Base-by-base conservation (phyloP, 495 filamentous ascomycete species). In the Platismatia glauca region DNA sequence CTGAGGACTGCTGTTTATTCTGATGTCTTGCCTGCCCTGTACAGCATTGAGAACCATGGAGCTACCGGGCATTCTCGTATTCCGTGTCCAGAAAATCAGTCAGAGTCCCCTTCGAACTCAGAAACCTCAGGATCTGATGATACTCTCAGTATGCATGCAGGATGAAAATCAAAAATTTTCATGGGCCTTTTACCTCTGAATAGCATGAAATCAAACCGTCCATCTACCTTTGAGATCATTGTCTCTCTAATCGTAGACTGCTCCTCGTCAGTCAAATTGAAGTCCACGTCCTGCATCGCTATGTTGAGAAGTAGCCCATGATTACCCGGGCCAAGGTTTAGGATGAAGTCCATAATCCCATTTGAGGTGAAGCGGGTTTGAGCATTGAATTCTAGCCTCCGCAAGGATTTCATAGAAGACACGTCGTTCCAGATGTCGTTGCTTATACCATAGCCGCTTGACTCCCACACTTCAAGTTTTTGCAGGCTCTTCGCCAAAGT, bases 401-500 rank as follows among this genome's bases (percentile, higher is more conserved):
- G 75, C 33, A 87, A 72, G n/a, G 71, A 67, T 7, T 69, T 63
- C 33, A 75, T 66, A 43, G 70, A 61, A 12, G 81, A 56, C 34
- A 81, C 73, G 6, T 68, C 67, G 15, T 73, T 67, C 71, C 82
- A 82, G 15, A 79, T 71, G 46, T 72, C 73, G 64, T 86, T 80
- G 0, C 79, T 75, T 35, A 84, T 73, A 15, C 76, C 78, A 46
- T 81, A 82, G 39, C 83, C 82, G 59, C 79, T 77, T 31, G 79
- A 75, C 66, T 75, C 79, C 41, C 88, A 75, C 7, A 80, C 72
- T 65, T 86, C 82, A 20, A 90, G 73, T 5, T 71, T 66, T 0
- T 74, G 72, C 35, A 87, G 72, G 18, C 70, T 74, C 31, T 73
- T 71, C 1, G 82, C 77, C 8, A 89, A 73, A 13, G 69, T 61